These are phyloP conservation scores for Xylaria arbuscula DNA, from an alignment of 2,329 filamentous ascomycete species.

Conservation along the genomic window DNA sequence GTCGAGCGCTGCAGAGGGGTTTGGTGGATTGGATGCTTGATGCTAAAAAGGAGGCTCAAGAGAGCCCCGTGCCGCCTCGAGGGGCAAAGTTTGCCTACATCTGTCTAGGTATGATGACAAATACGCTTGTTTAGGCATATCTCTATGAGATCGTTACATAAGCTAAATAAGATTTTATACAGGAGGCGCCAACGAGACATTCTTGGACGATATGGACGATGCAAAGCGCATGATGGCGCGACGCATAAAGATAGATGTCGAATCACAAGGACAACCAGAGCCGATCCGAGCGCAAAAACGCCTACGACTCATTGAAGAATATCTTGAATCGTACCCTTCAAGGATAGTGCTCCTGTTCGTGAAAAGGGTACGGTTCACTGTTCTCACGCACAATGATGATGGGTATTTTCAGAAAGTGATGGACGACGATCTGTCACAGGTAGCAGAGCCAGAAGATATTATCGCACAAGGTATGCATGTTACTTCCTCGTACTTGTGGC, in stretches of 20 bases:
- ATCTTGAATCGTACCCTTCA: constrained; percentile 43
- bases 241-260: constrained; percentile 49
- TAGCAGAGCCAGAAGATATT: constrained; percentile 24
- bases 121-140: no score
- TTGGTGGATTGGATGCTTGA: constrained; percentile 24
- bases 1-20: not conserved
- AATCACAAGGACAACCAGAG: constrained; percentile 48
- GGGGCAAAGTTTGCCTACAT: constrained; percentile 28
- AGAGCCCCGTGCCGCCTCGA: constrained; percentile 6
- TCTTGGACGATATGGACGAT: constrained; percentile 45
- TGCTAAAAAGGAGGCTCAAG: constrained; percentile 5
- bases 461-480: constrained; percentile 28
- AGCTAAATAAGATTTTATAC: not conserved
- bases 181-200: constrained; percentile 43
- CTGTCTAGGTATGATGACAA: constrained; percentile 33
- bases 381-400: constrained; percentile 20
- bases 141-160: not conserved
- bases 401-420: constrained; percentile 4
- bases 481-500: not conserved
- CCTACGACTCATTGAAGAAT: constrained; percentile 42
- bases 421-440: not conserved
- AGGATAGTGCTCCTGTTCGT: constrained; percentile 43
- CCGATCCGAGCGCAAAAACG: constrained; percentile 45
- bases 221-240: constrained; percentile 44
- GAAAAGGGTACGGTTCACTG: constrained; percentile 24